These are phyloP conservation scores for Lepidium africanum DNA, from an alignment of 345 rosid genomes.

Conservation along the genomic window DNA sequence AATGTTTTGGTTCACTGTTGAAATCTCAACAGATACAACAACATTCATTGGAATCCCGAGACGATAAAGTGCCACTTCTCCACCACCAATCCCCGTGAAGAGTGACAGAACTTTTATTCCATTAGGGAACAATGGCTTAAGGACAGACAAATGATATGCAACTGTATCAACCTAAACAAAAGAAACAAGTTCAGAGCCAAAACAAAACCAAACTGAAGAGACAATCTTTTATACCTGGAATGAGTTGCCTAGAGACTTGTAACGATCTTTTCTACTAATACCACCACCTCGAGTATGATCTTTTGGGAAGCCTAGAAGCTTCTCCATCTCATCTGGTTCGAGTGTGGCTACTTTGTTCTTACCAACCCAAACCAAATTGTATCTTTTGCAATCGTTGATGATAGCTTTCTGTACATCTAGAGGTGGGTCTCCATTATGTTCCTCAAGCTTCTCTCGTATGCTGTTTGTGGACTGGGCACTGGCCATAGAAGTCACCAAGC, in stretches of 20 bases:
- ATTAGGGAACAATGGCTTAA: background rate
- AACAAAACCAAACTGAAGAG: background rate
- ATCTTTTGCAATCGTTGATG: conserved; percentile 9
- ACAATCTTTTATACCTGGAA: conserved; percentile 11
- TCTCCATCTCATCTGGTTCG: conserved; percentile 59
- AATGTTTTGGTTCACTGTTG: conserved; percentile 2
- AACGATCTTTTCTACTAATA: background rate
- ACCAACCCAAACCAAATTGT: conserved; percentile 35
- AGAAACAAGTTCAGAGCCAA: background rate
- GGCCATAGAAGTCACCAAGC: background rate
- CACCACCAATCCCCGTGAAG: conserved; percentile 31
- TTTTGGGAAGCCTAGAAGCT: conserved; percentile 24
- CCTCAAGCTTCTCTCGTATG: conserved; percentile 13
- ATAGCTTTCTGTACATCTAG: background rate
- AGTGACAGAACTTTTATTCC: conserved; percentile 22
- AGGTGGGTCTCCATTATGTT: conserved; percentile 3
- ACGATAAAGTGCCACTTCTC: conserved; percentile 18
- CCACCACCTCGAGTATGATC: conserved; percentile 32
- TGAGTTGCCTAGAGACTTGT: conserved; percentile 3
- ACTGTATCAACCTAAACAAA: conserved; percentile 2
- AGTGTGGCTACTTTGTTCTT: conserved; percentile 35
- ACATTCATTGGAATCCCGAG: conserved; percentile 9
- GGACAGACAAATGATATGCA: conserved; percentile 2
- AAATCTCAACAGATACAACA: conserved; percentile 26
- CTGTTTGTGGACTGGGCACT: conserved; percentile 13